These are phyloP conservation scores for Cladochytrium tenue DNA, from an alignment of 371 early-diverging fungal species.

Conservation along the genomic window DNA sequence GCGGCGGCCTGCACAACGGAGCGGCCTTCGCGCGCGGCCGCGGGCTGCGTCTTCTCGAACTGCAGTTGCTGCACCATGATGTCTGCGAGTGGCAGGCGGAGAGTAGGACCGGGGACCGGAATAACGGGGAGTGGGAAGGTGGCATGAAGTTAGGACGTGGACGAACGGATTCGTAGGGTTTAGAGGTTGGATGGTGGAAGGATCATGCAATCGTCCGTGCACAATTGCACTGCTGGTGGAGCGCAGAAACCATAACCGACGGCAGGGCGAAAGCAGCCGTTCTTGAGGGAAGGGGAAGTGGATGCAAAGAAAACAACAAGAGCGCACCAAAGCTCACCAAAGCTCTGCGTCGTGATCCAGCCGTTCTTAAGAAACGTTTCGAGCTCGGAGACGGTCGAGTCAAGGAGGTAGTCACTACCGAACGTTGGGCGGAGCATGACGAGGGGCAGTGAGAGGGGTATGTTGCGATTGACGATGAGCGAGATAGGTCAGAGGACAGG, in stretches of 20 bases:
- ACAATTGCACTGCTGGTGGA: too few relatives aligned
- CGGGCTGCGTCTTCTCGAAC: slow-evolving; percentile 12
- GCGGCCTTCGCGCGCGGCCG: slow-evolving; percentile 6
- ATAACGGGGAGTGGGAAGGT: too few relatives aligned
- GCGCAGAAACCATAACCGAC: too few relatives aligned
- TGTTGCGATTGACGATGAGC: too few relatives aligned
- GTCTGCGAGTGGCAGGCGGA: slow-evolving; percentile 8
- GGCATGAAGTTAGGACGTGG: too few relatives aligned
- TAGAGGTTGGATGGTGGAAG: too few relatives aligned
- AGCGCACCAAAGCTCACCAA: slow-evolving; percentile 4
- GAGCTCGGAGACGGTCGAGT: slow-evolving; percentile 8
- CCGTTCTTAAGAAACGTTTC: slow-evolving; percentile 11
- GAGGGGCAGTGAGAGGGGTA: neutral
- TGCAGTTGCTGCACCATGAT: slow-evolving; percentile 13
- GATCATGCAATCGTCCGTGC: too few relatives aligned
- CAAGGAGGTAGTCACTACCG: slow-evolving; percentile 12
- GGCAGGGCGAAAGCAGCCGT: too few relatives aligned
- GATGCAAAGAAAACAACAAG: neutral
- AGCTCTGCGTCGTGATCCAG: slow-evolving; percentile 23
- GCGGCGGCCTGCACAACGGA: neutral
- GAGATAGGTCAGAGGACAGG: too few relatives aligned
- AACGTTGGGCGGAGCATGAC: neutral
- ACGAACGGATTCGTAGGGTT: too few relatives aligned
- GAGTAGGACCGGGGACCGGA: too few relatives aligned
- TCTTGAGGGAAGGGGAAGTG: too few relatives aligned